phyloP scores from a whole-genome alignment of 305 asterid species.

The Striga hermonthica region DNA sequence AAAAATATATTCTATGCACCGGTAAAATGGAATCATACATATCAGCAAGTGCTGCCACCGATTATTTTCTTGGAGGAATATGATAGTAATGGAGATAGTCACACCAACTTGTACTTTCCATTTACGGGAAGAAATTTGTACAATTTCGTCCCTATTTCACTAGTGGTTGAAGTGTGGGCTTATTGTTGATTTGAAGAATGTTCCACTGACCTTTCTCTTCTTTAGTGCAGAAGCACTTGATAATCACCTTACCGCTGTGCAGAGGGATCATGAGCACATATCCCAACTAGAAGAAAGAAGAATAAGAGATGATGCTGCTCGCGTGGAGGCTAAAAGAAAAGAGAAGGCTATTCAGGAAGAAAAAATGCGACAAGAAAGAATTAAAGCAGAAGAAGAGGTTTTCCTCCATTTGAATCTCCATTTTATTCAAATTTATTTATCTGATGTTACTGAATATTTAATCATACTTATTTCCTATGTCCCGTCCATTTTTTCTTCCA shows the following conservation, averaged over 20 bases:
- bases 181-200: constrained; percentile 24
- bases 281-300: constrained; percentile 86
- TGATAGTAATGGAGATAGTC: constrained; percentile 14
- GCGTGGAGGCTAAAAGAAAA: constrained; percentile 80
- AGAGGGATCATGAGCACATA: constrained; percentile 81
- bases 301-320: constrained; percentile 84
- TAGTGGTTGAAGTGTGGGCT: constrained; percentile 9
- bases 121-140: constrained; percentile 12
- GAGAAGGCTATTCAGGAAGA: constrained; percentile 70
- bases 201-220: constrained; percentile 34
- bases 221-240: constrained; percentile 90
- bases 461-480: constrained; percentile 9
- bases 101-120: constrained; percentile 11
- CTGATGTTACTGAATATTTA: constrained; percentile 20
- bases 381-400: constrained; percentile 83
- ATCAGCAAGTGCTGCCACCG: not conserved
- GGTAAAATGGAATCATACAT: not conserved
- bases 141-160: constrained; percentile 6
- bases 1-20: not conserved
- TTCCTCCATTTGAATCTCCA: constrained; percentile 24
- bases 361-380: constrained; percentile 56
- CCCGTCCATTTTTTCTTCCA: constrained; percentile 7
- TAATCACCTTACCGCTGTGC: constrained; percentile 78
- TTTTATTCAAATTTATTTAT: constrained; percentile 15
- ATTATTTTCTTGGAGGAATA: not conserved